Percentiles rank a stretch among this genome's conserved stretches.
Evolutionary conservation across 805 yeast genomes (phyloP).

Genomic region (Middelhovenomyces tepae): DNA sequence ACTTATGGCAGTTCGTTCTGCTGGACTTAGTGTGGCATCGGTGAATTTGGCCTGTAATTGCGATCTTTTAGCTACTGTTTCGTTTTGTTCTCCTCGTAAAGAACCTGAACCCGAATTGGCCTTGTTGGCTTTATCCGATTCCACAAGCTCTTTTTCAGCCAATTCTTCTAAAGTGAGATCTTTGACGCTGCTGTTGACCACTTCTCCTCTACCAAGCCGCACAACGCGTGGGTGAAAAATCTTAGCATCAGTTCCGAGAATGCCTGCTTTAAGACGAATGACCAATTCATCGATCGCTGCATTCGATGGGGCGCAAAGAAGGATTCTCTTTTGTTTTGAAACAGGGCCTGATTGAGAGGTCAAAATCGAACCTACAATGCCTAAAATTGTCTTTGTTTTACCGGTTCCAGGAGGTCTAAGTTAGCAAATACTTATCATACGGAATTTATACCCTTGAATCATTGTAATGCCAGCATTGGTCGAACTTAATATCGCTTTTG

Average conservation of each 20-base stretch:
- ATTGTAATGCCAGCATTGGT: slow-evolving; percentile 68
- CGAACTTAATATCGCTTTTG: slow-evolving; percentile 75
- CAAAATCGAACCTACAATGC: slow-evolving; percentile 69
- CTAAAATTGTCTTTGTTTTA: slow-evolving; percentile 92
- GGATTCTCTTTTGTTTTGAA: slow-evolving; percentile 40
- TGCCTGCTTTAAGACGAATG: slow-evolving; percentile 68
- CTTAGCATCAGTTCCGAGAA: slow-evolving; percentile 36
- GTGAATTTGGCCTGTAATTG: slow-evolving; percentile 35
- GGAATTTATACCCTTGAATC: slow-evolving; percentile 59
- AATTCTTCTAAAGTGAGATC: slow-evolving; percentile 80
- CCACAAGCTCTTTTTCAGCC: slow-evolving; percentile 46
- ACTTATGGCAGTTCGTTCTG: slow-evolving; percentile 19
- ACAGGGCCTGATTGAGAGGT: slow-evolving; percentile 18
- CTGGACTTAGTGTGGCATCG: slow-evolving; percentile 6
- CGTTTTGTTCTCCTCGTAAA: slow-evolving; percentile 42
- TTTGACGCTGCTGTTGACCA: slow-evolving; percentile 70
- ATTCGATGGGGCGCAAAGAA: slow-evolving; percentile 96
- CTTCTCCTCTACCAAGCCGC: slow-evolving; percentile 85
- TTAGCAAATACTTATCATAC: slow-evolving; percentile 2
- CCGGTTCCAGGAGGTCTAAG: slow-evolving; percentile 93
- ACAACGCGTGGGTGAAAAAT: slow-evolving; percentile 58
- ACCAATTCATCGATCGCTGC: slow-evolving; percentile 98
- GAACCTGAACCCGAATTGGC: slow-evolving; percentile 32
- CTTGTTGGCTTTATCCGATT: slow-evolving; percentile 23
- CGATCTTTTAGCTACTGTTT: slow-evolving; percentile 51